Evolutionary conservation across 2,329 filamentous ascomycete genomes (phyloP).

Genomic region (Sclerotinia sclerotiorum): DNA sequence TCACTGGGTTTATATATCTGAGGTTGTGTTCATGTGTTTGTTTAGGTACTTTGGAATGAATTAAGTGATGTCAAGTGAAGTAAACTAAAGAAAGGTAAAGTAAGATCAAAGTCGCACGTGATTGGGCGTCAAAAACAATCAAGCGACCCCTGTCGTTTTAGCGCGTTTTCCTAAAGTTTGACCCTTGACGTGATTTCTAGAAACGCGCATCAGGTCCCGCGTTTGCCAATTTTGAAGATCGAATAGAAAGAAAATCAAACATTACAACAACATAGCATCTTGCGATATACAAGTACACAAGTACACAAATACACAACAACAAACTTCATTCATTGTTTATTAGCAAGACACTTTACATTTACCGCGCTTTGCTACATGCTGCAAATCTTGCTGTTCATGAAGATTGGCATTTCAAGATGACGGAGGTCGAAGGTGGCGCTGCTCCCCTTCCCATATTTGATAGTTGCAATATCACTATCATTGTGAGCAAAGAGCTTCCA

Average conservation of each 20-base stretch:
- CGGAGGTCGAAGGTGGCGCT: slow-evolving; percentile 17
- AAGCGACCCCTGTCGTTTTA: not conserved
- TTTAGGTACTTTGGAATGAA: not conserved
- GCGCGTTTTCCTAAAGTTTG: slow-evolving; percentile 8
- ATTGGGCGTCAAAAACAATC: slow-evolving; percentile 10
- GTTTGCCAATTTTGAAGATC: not conserved
- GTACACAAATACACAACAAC: not conserved
- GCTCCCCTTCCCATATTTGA: slow-evolving; percentile 30
- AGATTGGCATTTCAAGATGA: slow-evolving; percentile 24
- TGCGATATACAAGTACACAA: not conserved
- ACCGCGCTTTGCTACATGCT: not conserved
- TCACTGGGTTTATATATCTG: not conserved
- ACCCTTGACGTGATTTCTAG: not conserved
- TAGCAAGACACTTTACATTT: not conserved
- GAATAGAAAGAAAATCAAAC: not conserved
- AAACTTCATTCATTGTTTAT: not conserved
- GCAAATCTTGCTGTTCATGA: slow-evolving; percentile 1
- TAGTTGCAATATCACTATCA: slow-evolving; percentile 36
- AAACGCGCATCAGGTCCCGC: slow-evolving; percentile 11
- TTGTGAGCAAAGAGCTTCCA: slow-evolving; percentile 33
- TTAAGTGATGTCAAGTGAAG: not conserved
- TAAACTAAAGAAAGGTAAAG: not conserved
- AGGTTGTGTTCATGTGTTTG: not conserved
- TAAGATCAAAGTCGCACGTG: slow-evolving; percentile 1
- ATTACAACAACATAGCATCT: not conserved